Evolutionary conservation across 2,329 filamentous ascomycete genomes (phyloP), one percentile per base, ranked within the genome.

Genomic region (Penicillium expansum): DNA sequence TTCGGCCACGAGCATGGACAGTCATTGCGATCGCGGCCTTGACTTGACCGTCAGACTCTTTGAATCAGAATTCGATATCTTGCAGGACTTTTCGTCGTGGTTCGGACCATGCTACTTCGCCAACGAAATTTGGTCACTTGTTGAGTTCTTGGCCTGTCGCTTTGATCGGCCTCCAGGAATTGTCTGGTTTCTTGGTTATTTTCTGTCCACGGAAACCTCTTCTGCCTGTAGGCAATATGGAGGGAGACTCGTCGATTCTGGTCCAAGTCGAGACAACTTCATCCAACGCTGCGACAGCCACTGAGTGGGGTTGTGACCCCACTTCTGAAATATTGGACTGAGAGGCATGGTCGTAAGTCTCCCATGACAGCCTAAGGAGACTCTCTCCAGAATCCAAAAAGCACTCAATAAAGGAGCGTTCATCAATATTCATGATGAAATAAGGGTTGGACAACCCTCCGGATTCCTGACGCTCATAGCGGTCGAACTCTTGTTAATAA

Each of bases 101-200:
- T 18, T 20, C n/a, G 11, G 27, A 47, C 42, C 52, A 58, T 7
- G 48, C 37, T 18, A 58, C 52, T 27, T 58, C 58, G 43, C 44
- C 52, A 52, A 49, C 51, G 9, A 60, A 32, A 50, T 39, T 58
- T 55, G 58, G 52, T 44, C 55, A 60, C 18, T 60, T 7, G 16
- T 11, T 1, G 8, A 13, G 2, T 20, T 6, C 2, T 20, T 4
- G 2, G 37, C 9, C 10, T 38, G 2, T 1, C 37, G 5, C 10
- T 18, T 11, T 5, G 4, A 2, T 11, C n/a, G n/a, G n/a, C n/a
- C 1, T 11, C 42, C 37, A 60, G 6, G 55, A 49, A 5, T 51
- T 42, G 37, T 52, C 56, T 8, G 42, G 30, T 29, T 7, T 51
- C 18, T 59, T 59, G 32, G 18, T 48, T 1, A 16, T 16, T 9